Base-by-base conservation (phyloP, 2,329 filamentous ascomycete species). In the Blastomyces gilchristii region DNA sequence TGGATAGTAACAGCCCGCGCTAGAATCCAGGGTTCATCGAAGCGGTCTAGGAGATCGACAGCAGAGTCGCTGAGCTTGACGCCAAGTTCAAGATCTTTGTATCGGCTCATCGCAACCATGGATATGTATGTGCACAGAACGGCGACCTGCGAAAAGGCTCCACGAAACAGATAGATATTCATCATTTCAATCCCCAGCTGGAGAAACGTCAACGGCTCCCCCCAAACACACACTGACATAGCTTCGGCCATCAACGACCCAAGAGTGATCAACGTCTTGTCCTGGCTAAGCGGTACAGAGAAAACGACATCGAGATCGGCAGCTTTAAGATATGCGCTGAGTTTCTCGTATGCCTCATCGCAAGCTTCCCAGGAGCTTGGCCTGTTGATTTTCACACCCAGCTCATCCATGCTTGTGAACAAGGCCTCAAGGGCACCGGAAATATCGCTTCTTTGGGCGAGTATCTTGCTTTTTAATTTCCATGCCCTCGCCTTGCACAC, bases 401-500 rank as follows among this genome's bases (percentile, higher is more conserved):
- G 80, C 14, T 87, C 87, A 37, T 76, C 78, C 18, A 97, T 77
- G 65, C 89, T 91, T 56, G 86, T 82, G 69, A 87, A 87, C 31
- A 97, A 78, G 0, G 85, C 84, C 41, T 82, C 76, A 68, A 96
- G 85, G 0, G 91, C 89, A 4, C 82, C 82, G 28, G 81, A 76
- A 37, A 86, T 85, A 67, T 96, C 85, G 0, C 91, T 91, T 62
- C 83, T 82, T 70, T 92, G 86, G 1, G 88, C 85, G 69, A 87
- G 85, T 56, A 96, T 87, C 59, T 91, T 85, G 6, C 90, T 91
- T 71, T 91, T 87, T 45, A 97, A 79, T 50, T 96, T 87, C 78
- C 88, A 95, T 0, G 90, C 90, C 9, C 89, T 87, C 1, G 90
- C 89, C 76, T 90, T 94, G 74, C 96, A 91, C 6, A 89, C 82